Conservation (phyloP, 2,329 filamentous ascomycete species). For the Claviceps sp. region DNA sequence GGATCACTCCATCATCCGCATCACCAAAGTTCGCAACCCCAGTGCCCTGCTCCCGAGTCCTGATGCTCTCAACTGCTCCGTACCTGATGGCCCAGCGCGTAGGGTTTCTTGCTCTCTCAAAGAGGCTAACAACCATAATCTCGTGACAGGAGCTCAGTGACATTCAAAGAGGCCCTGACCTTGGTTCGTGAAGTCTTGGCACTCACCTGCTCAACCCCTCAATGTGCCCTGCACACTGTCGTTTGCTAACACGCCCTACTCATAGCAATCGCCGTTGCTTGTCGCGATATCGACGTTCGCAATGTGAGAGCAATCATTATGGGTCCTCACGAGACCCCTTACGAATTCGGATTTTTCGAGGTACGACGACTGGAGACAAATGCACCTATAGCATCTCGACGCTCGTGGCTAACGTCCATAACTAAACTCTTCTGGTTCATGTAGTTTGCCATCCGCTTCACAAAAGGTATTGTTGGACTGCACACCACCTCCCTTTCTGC, state of each 20-base stretch:
- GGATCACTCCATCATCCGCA: constrained; percentile 79
- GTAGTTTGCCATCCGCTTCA: constrained; percentile 66
- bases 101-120: not conserved
- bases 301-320: constrained; percentile 80
- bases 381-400: not conserved
- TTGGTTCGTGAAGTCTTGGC: constrained; percentile 45
- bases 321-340: constrained; percentile 85
- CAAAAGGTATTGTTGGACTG: constrained; percentile 41
- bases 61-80: constrained; percentile 4
- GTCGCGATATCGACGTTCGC: constrained; percentile 76
- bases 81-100: constrained; percentile 9
- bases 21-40: constrained; percentile 54
- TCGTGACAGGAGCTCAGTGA: constrained; percentile 61
- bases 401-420: not conserved
- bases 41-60: constrained; percentile 2
- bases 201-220: constrained; percentile 3
- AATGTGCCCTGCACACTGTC: not conserved
- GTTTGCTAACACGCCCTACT: not conserved
- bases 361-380: constrained; percentile 31
- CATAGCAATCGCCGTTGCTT: constrained; percentile 72
- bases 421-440: not conserved
- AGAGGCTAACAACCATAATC: constrained; percentile 5
- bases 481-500: not conserved
- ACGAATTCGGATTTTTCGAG: constrained; percentile 96
- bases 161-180: constrained; percentile 68